Base-by-base conservation (phyloP, 2,329 filamentous ascomycete species). In the Fusarium palustre region DNA sequence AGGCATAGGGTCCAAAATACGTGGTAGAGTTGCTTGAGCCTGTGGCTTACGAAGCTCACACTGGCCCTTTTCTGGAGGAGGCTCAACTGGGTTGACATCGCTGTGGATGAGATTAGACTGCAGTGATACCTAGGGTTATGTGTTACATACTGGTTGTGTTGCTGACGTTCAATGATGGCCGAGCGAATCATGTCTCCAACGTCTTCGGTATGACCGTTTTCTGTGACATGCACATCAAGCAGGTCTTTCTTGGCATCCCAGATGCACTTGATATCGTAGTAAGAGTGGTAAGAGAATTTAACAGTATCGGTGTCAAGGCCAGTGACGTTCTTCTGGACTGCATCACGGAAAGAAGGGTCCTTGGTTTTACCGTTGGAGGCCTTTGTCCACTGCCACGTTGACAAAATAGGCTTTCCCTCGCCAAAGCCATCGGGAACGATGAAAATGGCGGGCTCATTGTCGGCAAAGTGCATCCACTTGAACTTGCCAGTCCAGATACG, bases 401-500 rank as follows among this genome's bases (percentile, higher is more conserved):
- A 70, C 0, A 73, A 8, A 3, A 73, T 24, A 25, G 70, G 71
- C 50, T 68, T 73, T 0, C 63, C 70, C 2, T 70, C 59, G 0
- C 70, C 71, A 11, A 73, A 62, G 0, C 71, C 71, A 2, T 73
- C 68, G 0, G 71, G 71, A 1, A 63, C 55, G 11, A 73, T 70
- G 8, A 73, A 73, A 7, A 73, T 70, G 24, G 66, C 66, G 0
- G 34, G 25, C 47, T 73, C 71, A 1, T 73, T 25, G 7, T 5
- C 34, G 0, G 70, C 63, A 31, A 55, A 70, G 2, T 31, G 11
- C 3, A 48, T 4, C 58, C 63, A 73, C 38, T 64, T 70, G 55
- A 70, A 47, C 48, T 73, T 73, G 11, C 71, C 70, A 11, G 70
- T 71, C 70, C 70, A 73, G 3, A 73, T 55, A 2, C 70, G 55